These are phyloP conservation scores for Mortierella sp. DNA, from an alignment of 371 early-diverging fungal genomes.

Conservation along the genomic window DNA sequence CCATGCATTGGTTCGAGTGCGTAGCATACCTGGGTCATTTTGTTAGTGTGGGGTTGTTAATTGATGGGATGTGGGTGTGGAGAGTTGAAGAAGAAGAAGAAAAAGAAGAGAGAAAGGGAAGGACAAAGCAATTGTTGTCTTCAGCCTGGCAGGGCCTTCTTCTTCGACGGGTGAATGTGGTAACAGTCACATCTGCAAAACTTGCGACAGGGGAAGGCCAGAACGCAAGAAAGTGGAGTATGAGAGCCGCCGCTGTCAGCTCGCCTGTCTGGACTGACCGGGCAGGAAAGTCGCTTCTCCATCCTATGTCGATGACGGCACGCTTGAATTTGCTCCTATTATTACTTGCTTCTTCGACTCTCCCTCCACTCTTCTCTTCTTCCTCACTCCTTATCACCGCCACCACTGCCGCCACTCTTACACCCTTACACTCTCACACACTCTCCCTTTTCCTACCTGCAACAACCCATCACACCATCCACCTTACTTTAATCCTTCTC, in stretches of 20 bases:
- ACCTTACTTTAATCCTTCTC: not conserved
- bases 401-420: not conserved
- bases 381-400: not conserved
- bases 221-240: not conserved
- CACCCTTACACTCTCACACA: not conserved
- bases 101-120: not conserved
- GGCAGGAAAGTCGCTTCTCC: not conserved
- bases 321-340: not conserved
- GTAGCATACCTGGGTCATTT: slow-evolving; percentile 7
- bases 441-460: not conserved
- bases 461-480: not conserved
- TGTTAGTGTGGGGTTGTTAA: not conserved
- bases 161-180: no score
- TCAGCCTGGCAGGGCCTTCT: no score
- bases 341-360: not conserved
- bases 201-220: not conserved
- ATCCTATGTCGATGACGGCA: not conserved
- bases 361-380: not conserved
- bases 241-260: not conserved
- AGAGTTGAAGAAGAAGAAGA: not conserved
- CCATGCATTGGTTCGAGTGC: not conserved
- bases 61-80: not conserved
- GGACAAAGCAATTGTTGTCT: no score
- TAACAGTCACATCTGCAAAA: not conserved
- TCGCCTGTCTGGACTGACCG: no score